phyloP scores from a whole-genome alignment of 495 filamentous ascomycete genomes.

The Immersiella caudata region DNA sequence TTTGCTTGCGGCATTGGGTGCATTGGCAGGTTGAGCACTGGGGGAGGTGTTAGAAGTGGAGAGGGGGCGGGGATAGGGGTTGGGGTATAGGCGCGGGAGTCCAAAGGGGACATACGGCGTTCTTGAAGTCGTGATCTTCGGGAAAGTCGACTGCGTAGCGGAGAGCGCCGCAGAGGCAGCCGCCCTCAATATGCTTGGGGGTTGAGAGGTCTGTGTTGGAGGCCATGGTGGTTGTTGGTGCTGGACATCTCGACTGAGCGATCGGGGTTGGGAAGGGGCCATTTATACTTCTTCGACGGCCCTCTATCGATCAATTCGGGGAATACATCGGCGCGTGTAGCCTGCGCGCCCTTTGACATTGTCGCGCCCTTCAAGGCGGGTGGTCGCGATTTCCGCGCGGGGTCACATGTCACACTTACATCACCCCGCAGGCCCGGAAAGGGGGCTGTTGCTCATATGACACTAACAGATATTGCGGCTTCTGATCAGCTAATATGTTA shows the following conservation, averaged over 20 bases:
- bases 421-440: not conserved
- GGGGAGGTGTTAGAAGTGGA: slow-evolving; percentile 11
- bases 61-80: not conserved
- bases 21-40: slow-evolving; percentile 45
- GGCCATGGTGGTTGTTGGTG: slow-evolving; percentile 4
- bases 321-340: not conserved
- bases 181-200: slow-evolving; percentile 43
- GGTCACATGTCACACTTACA: not conserved
- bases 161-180: slow-evolving; percentile 44
- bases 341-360: not conserved
- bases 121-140: slow-evolving; percentile 39
- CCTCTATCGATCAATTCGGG: no score
- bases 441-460: not conserved
- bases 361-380: not conserved
- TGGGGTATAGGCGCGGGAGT: not conserved
- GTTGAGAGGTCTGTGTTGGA: slow-evolving; percentile 25
- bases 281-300: not conserved
- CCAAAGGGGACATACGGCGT: slow-evolving; percentile 28
- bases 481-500: not conserved
- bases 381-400: not conserved
- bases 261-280: not conserved
- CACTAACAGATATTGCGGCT: not conserved
- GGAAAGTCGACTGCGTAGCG: slow-evolving; percentile 43
- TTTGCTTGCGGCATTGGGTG: slow-evolving; percentile 44
- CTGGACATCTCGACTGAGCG: not conserved